These are phyloP conservation scores for Camelina sativa DNA, from an alignment of 345 rosid genomes.

Conservation along the genomic window DNA sequence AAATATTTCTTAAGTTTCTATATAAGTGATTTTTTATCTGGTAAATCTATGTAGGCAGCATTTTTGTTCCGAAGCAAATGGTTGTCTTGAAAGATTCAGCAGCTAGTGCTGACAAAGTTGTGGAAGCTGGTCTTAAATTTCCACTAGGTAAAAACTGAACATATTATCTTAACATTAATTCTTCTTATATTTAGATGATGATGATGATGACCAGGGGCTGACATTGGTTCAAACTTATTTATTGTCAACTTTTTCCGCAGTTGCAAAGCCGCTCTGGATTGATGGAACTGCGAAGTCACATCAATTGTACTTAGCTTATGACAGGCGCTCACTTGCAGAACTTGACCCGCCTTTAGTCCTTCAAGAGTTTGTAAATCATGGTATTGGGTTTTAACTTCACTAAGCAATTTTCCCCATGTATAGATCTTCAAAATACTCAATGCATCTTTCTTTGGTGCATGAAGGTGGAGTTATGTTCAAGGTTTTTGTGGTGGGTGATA, in stretches of 20 bases:
- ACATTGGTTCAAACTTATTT: background rate
- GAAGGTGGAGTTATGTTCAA: constrained; percentile 90
- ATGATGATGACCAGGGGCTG: background rate
- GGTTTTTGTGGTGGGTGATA: constrained; percentile 78
- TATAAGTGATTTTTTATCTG: constrained; percentile 29
- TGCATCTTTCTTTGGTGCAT: constrained; percentile 20
- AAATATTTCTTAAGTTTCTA: constrained; percentile 1
- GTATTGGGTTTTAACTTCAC: constrained; percentile 46
- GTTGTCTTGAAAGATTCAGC: constrained; percentile 62
- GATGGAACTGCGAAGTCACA: constrained; percentile 97
- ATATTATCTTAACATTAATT: background rate
- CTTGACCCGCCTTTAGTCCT: constrained; percentile 89
- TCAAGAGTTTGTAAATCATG: constrained; percentile 97
- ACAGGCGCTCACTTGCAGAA: constrained; percentile 68
- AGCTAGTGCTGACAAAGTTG: constrained; percentile 65
- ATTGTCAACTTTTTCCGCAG: constrained; percentile 45
- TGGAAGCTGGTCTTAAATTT: constrained; percentile 72
- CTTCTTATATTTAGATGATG: background rate
- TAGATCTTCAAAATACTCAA: background rate
- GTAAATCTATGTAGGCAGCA: constrained; percentile 58
- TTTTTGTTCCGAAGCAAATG: constrained; percentile 81
- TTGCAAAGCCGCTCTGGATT: constrained; percentile 89
- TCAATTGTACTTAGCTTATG: constrained; percentile 77
- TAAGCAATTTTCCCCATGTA: background rate
- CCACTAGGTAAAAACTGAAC: constrained; percentile 64